Percentiles rank a stretch among this genome's conserved stretches.
phyloP scores from a whole-genome alignment of 306 rosid species.

The Castanea mollissima region DNA sequence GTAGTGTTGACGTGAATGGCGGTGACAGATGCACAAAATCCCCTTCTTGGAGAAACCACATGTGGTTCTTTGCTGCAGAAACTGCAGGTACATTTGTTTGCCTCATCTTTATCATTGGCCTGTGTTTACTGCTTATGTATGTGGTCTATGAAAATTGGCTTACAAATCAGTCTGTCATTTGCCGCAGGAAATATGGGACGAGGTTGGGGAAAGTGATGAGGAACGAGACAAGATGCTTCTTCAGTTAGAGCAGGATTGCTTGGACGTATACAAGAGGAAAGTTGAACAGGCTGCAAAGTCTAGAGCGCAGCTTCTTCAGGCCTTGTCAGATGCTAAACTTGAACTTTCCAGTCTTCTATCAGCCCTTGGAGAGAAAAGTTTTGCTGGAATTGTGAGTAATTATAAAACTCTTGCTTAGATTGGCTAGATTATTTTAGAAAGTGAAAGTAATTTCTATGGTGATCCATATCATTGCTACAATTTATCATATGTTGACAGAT shows the following conservation, averaged over 20 bases:
- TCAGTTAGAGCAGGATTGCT: constrained; percentile 95
- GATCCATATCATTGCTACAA: background rate
- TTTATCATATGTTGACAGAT: background rate
- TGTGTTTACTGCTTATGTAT: background rate
- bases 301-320: constrained; percentile 89
- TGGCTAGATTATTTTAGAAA: background rate
- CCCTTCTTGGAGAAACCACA: constrained; percentile 69
- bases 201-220: constrained; percentile 95
- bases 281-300: constrained; percentile 95
- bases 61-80: constrained; percentile 91
- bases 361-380: constrained; percentile 83
- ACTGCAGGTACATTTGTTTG: constrained; percentile 57
- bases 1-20: constrained; percentile 57
- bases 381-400: constrained; percentile 41
- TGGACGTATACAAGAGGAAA: constrained; percentile 95
- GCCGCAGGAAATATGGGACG: constrained; percentile 93
- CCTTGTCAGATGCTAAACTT: constrained; percentile 72
- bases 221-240: constrained; percentile 95
- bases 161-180: constrained; percentile 1
- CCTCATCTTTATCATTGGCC: constrained; percentile 6
- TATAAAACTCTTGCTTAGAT: background rate
- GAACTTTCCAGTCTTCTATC: constrained; percentile 82
- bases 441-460: background rate
- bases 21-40: constrained; percentile 64
- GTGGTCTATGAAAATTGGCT: constrained; percentile 3